Base-by-base conservation (phyloP, 306 rosid species). In the Oxytropis ochrocephala region DNA sequence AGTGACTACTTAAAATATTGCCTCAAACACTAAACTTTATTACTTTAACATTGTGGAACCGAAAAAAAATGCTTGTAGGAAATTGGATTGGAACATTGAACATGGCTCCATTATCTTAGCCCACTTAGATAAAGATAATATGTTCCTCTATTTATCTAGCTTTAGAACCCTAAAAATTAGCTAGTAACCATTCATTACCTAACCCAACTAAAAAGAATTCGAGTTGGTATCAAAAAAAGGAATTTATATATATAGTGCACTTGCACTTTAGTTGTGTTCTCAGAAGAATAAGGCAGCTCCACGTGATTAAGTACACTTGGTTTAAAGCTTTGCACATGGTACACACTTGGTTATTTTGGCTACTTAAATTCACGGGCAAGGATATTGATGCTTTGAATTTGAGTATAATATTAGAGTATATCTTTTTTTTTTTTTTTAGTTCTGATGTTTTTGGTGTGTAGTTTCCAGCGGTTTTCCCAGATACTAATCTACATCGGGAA, bases 261-360 rank as follows among this genome's bases (percentile, higher is more conserved):
- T 33, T 30, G 16, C 51, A 49, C 64, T 57, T 72, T 58, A 36
- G 49, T 57, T 52, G 35, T 53, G 52, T 60, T 54, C 64, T 63
- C 43, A 33, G 13, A 43, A 71, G 63, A 75, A 56, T 70, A 72
- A 52, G 68, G 63, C 57, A 71, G 16, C 85, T 44, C 43, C 85
- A 76, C 73, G 75, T 80, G 81, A n/a, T n/a, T n/a, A n/a, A n/a
- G n/a, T n/a, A n/a, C n/a, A n/a, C n/a, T n/a, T n/a, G n/a, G n/a
- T n/a, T n/a, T n/a, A n/a, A n/a, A n/a, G n/a, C n/a, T n/a, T n/a
- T n/a, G n/a, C n/a, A n/a, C n/a, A n/a, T n/a, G n/a, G n/a, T n/a
- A n/a, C n/a, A n/a, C n/a, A n/a, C n/a, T n/a, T n/a, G n/a, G n/a
- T n/a, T n/a, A n/a, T n/a, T n/a, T n/a, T n/a, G n/a, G n/a, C n/a